phyloP scores from a whole-genome alignment of 352 stramenopile species.

The Pythium dissotocum region DNA sequence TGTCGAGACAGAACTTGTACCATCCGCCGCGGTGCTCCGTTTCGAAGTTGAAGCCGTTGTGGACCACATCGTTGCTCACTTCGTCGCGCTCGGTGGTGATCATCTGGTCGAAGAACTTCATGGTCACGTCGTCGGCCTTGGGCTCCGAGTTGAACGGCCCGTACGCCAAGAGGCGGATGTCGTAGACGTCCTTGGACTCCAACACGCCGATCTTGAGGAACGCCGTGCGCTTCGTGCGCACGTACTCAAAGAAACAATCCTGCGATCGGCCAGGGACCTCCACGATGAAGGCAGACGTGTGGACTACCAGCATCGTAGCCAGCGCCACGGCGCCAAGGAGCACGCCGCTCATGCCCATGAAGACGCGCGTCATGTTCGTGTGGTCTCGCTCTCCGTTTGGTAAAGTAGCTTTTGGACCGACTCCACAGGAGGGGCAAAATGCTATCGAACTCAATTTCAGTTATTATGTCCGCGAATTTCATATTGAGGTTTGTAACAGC shows the following conservation, averaged over 20 bases:
- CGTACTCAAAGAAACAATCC: slow-evolving; percentile 86
- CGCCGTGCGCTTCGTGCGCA: slow-evolving; percentile 83
- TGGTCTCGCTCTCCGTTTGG: neutral
- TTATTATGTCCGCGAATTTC: neutral
- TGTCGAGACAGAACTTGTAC: slow-evolving; percentile 87
- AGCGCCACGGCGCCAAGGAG: slow-evolving; percentile 28
- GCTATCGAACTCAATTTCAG: neutral
- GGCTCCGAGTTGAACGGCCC: slow-evolving; percentile 62
- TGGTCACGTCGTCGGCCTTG: slow-evolving; percentile 42
- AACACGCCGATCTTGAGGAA: slow-evolving; percentile 81
- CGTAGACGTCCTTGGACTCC: slow-evolving; percentile 66
- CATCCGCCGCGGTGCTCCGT: slow-evolving; percentile 81
- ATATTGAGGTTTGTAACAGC: neutral
- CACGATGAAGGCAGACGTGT: slow-evolving; percentile 52
- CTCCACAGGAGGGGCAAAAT: slow-evolving; percentile 1
- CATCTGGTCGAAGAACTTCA: slow-evolving; percentile 80
- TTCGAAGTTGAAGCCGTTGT: slow-evolving; percentile 88
- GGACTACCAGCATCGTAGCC: slow-evolving; percentile 23
- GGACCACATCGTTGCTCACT: slow-evolving; percentile 77
- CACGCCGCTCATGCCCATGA: slow-evolving; percentile 14
- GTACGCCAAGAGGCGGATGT: slow-evolving; percentile 77
- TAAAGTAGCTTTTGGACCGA: slow-evolving; percentile 10
- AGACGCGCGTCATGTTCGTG: slow-evolving; percentile 14
- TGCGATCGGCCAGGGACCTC: slow-evolving; percentile 48
- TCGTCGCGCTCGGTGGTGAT: slow-evolving; percentile 60